Evolutionary conservation across 495 filamentous ascomycete species (phyloP).

Genomic region (Trichoderma asperelloides): DNA sequence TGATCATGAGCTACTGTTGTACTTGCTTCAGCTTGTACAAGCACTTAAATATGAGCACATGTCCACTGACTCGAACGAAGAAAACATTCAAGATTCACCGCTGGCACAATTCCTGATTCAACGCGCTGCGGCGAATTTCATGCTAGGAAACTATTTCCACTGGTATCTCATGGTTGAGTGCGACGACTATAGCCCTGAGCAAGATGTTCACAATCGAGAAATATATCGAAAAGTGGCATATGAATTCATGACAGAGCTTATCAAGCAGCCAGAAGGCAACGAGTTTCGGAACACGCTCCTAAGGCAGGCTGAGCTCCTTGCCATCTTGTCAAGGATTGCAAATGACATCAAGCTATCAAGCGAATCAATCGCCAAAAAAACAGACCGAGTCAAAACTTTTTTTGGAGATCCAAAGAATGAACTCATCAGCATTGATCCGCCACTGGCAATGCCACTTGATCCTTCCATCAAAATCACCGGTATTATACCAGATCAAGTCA

Average conservation of each 20-base stretch:
- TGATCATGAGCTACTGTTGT: slow-evolving; percentile 86
- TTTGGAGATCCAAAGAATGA: slow-evolving; percentile 87
- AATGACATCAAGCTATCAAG: slow-evolving; percentile 79
- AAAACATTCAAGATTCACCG: slow-evolving; percentile 63
- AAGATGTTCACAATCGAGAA: slow-evolving; percentile 60
- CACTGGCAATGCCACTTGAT: slow-evolving; percentile 81
- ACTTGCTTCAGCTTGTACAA: slow-evolving; percentile 91
- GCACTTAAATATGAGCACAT: slow-evolving; percentile 92
- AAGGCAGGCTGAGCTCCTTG: slow-evolving; percentile 82
- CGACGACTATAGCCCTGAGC: slow-evolving; percentile 69
- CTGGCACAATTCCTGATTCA: slow-evolving; percentile 83
- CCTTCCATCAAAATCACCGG: slow-evolving; percentile 71
- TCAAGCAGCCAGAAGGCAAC: slow-evolving; percentile 48
- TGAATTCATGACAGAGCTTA: slow-evolving; percentile 86
- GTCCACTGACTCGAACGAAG: slow-evolving; percentile 17
- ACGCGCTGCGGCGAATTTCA: slow-evolving; percentile 74
- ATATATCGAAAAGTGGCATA: slow-evolving; percentile 88
- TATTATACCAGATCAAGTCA: slow-evolving; percentile 72
- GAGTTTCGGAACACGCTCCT: slow-evolving; percentile 67
- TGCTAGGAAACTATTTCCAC: slow-evolving; percentile 87
- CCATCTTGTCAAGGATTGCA: slow-evolving; percentile 79
- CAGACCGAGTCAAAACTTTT: slow-evolving; percentile 71
- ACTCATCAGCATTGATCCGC: slow-evolving; percentile 69
- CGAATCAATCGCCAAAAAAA: slow-evolving; percentile 67
- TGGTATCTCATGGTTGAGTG: slow-evolving; percentile 98